Percentiles rank a stretch among this genome's conserved stretches.
phyloP scores from a whole-genome alignment of 352 stramenopile genomes.

The Pelagophyceae sp. region DNA sequence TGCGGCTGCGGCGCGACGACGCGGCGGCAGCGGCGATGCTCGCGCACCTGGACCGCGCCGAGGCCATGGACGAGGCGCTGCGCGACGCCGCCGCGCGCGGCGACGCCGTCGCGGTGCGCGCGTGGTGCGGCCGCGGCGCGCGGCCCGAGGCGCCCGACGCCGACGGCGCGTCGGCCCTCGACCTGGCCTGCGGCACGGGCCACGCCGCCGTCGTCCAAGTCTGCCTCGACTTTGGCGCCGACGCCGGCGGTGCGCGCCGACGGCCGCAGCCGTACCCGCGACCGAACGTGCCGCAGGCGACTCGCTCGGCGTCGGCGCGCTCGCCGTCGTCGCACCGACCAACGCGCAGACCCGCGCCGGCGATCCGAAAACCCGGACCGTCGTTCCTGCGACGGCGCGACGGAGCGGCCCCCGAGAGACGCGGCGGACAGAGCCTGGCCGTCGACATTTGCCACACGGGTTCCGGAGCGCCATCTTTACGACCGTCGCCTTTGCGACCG shows the following conservation, averaged over 20 bases:
- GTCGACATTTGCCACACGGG: too few species aligned
- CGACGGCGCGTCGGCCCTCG: background rate
- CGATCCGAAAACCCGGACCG: background rate
- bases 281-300: too few species aligned
- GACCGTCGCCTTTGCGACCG: too few species aligned
- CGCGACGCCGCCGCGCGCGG: background rate
- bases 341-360: background rate
- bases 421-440: background rate
- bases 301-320: background rate
- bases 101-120: background rate
- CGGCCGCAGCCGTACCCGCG: too few species aligned
- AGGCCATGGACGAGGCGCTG: background rate
- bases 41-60: background rate
- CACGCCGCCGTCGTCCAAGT: background rate
- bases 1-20: background rate
- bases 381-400: background rate
- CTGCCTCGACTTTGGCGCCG: slow-evolving; percentile 6
- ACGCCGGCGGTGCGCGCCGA: too few species aligned
- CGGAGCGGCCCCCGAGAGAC: background rate
- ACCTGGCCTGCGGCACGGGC: background rate
- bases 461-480: too few species aligned
- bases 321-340: background rate
- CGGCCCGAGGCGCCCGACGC: background rate
- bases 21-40: background rate
- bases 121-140: background rate